Evolutionary conservation across 1,139 yeast genomes (phyloP).

Genomic region (Taiozyma onychis): DNA sequence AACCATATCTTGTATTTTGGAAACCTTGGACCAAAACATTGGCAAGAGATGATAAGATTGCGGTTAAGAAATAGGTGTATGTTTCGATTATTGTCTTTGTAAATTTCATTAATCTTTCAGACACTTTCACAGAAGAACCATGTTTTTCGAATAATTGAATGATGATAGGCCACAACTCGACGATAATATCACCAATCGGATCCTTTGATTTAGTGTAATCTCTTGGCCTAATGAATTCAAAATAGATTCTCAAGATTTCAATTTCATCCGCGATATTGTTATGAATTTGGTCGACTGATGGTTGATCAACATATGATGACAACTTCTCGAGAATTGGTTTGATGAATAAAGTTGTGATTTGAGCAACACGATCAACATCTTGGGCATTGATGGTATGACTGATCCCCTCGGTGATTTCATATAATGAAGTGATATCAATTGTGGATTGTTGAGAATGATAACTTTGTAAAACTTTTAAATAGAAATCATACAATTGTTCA

Average conservation of each 20-base stretch:
- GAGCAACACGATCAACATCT: slow-evolving; percentile 36
- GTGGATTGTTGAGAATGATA: slow-evolving; percentile 15
- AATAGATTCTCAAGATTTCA: slow-evolving; percentile 69
- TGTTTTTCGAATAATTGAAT: slow-evolving; percentile 43
- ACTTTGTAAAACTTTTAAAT: slow-evolving; percentile 49
- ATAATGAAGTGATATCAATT: slow-evolving; percentile 64
- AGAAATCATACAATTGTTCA: slow-evolving; percentile 73
- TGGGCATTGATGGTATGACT: slow-evolving; percentile 74
- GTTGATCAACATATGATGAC: slow-evolving; percentile 23
- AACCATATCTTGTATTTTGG: slow-evolving; percentile 63
- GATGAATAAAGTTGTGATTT: slow-evolving; percentile 54
- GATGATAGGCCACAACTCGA: slow-evolving; percentile 57
- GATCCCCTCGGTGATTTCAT: slow-evolving; percentile 84
- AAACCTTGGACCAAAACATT: slow-evolving; percentile 63
- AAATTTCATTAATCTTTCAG: slow-evolving; percentile 72
- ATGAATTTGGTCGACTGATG: slow-evolving; percentile 33
- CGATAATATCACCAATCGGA: slow-evolving; percentile 55
- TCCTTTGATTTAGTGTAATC: slow-evolving; percentile 30
- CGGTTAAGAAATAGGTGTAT: slow-evolving; percentile 57
- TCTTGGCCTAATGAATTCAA: slow-evolving; percentile 51
- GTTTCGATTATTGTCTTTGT: slow-evolving; percentile 62
- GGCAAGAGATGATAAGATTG: slow-evolving; percentile 61
- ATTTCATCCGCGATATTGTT: slow-evolving; percentile 64
- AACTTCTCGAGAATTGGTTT: slow-evolving; percentile 58
- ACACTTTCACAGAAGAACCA: slow-evolving; percentile 52